Evolutionary conservation across 306 rosid species (phyloP).

Genomic region (Cucurbita pepo): DNA sequence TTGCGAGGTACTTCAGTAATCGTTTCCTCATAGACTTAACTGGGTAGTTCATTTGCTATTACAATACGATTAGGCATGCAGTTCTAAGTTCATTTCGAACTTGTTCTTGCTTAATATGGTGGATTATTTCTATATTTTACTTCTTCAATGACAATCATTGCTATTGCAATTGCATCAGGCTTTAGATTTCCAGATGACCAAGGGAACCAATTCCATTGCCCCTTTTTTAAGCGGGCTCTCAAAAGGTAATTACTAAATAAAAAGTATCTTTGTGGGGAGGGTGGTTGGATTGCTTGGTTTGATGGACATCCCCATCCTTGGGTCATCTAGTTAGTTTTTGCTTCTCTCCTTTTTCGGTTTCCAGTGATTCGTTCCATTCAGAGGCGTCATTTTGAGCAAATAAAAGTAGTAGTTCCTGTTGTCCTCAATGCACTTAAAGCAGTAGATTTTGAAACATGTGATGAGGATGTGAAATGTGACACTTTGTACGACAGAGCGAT

Average conservation of each 20-base stretch:
- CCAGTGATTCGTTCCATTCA: constrained; percentile 54
- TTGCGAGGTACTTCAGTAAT: constrained; percentile 34
- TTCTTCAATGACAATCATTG: constrained; percentile 18
- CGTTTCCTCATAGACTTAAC: background rate
- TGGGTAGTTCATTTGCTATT: background rate
- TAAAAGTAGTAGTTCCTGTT: constrained; percentile 46
- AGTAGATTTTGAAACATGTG: constrained; percentile 33
- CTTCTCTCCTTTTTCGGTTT: constrained; percentile 5
- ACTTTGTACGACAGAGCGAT: constrained; percentile 36
- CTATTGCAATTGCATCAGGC: constrained; percentile 42
- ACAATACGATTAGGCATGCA: background rate
- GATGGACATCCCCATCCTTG: background rate
- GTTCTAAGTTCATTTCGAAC: background rate
- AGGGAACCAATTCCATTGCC: constrained; percentile 27
- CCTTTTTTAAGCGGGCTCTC: constrained; percentile 55
- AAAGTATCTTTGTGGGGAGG: background rate
- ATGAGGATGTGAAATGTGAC: constrained; percentile 26
- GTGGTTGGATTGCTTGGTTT: background rate
- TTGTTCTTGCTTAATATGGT: background rate
- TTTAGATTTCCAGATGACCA: constrained; percentile 26
- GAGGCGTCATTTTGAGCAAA: constrained; percentile 79
- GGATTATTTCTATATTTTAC: constrained; percentile 13
- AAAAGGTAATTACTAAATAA: constrained; percentile 33
- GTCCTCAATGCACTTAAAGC: constrained; percentile 56
- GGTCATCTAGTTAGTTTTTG: background rate